Conservation (phyloP, 495 filamentous ascomycete species). For the Neurospora sp. region DNA sequence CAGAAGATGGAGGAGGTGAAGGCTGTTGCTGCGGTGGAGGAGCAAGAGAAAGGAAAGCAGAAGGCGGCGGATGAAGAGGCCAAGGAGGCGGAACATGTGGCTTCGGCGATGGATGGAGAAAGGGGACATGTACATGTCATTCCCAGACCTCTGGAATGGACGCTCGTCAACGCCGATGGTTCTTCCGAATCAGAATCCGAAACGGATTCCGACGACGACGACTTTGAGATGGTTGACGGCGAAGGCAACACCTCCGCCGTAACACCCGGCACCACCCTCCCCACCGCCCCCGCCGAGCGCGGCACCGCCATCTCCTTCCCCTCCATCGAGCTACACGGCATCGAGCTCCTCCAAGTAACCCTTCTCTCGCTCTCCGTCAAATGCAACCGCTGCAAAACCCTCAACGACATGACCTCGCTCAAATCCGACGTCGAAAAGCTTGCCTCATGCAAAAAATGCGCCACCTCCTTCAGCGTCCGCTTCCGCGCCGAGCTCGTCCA, state of each 20-base stretch:
- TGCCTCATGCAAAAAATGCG: slow-evolving; percentile 66
- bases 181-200: slow-evolving; percentile 20
- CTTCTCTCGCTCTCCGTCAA: slow-evolving; percentile 65
- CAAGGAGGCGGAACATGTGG: slow-evolving; percentile 15
- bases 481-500: slow-evolving; percentile 74
- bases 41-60: slow-evolving; percentile 1
- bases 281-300: slow-evolving; percentile 33
- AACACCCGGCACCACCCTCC: slow-evolving; percentile 30
- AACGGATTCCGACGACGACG: slow-evolving; percentile 22
- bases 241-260: slow-evolving; percentile 24
- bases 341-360: slow-evolving; percentile 68
- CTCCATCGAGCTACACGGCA: slow-evolving; percentile 65
- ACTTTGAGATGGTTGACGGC: slow-evolving; percentile 25
- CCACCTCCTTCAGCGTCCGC: slow-evolving; percentile 51
- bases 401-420: slow-evolving; percentile 61
- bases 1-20: slow-evolving; percentile 3
- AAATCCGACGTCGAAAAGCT: slow-evolving; percentile 33
- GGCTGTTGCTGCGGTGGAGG: neutral
- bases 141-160: slow-evolving; percentile 78
- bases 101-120: slow-evolving; percentile 25
- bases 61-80: slow-evolving; percentile 10
- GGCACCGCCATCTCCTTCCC: slow-evolving; percentile 80
- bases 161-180: slow-evolving; percentile 23
- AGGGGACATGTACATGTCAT: slow-evolving; percentile 65
- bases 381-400: slow-evolving; percentile 76